Conservation (phyloP, 495 filamentous ascomycete species). For the Friedmanniomyces simplex region DNA sequence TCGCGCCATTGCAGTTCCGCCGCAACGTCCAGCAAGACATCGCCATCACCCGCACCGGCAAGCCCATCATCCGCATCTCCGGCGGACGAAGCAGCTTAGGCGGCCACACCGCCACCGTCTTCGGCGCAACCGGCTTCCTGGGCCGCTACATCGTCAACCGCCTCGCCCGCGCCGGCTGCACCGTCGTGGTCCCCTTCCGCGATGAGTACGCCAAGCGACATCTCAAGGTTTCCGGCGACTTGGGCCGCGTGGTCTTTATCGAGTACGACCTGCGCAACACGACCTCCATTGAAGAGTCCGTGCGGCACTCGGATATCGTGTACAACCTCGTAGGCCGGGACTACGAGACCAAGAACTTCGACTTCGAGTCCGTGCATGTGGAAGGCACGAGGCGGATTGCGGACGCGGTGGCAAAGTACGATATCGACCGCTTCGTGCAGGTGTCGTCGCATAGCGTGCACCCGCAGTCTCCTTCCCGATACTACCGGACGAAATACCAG, state of each 20-base stretch:
- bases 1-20: neutral
- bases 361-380: conserved; percentile 82
- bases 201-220: conserved; percentile 98
- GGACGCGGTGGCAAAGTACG: conserved; percentile 95
- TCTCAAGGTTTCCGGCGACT: conserved; percentile 87
- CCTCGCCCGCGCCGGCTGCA: conserved; percentile 59
- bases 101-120: conserved; percentile 88
- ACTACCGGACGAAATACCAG: conserved; percentile 74
- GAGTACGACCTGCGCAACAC: conserved; percentile 96
- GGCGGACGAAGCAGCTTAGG: conserved; percentile 29
- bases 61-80: conserved; percentile 34
- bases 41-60: conserved; percentile 34
- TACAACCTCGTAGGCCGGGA: conserved; percentile 90
- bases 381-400: conserved; percentile 92
- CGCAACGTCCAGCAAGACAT: conserved; percentile 26
- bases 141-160: conserved; percentile 96
- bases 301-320: conserved; percentile 92
- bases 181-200: conserved; percentile 82
- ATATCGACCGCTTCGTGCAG: conserved; percentile 93
- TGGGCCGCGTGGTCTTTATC: conserved; percentile 78
- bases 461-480: conserved; percentile 69
- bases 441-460: conserved; percentile 91
- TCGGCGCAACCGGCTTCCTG: conserved; percentile 92
- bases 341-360: conserved; percentile 98
- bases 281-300: conserved; percentile 87